Evolutionary conservation across 768 basidiomycete genomes (phyloP).

Genomic region (Rhizopogon rudus): DNA sequence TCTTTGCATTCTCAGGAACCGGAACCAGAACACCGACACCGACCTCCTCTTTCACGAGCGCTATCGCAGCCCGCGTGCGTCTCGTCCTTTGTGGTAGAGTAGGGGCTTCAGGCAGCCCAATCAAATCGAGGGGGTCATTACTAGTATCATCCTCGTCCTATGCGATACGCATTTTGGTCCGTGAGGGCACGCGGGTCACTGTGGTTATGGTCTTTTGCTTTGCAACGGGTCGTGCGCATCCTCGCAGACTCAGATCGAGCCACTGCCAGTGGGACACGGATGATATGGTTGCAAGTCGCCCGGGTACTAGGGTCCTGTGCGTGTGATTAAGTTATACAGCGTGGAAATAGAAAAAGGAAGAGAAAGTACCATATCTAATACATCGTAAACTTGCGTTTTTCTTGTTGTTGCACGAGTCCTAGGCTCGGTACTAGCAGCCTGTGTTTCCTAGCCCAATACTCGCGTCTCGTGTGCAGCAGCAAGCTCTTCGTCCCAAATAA

Average conservation of each 20-base stretch:
- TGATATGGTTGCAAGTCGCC: not conserved
- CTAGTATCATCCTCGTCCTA: not conserved
- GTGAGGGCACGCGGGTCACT: not conserved
- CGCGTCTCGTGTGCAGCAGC: not conserved
- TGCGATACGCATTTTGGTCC: not conserved
- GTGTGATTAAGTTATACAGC: not conserved
- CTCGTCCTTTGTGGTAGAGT: not conserved
- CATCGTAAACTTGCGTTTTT: not conserved
- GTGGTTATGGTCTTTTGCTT: not conserved
- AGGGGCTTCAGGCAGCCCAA: slow-evolving; percentile 1
- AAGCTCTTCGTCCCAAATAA: slow-evolving; percentile 4
- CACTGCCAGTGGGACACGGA: not conserved
- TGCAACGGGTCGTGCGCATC: not conserved
- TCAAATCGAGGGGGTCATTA: slow-evolving; percentile 7
- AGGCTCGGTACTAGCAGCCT: not conserved
- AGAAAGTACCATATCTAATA: not conserved
- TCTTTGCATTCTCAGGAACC: not conserved
- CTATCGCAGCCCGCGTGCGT: not conserved
- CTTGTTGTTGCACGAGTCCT: not conserved
- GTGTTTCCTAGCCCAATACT: not conserved
- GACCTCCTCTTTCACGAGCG: slow-evolving; percentile 6
- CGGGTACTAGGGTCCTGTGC: not conserved
- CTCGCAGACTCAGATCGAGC: not conserved
- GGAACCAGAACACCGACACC: not conserved
- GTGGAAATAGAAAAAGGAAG: not conserved